Evolutionary conservation across 345 rosid genomes (phyloP).

Genomic region (Stellera chamaejasme): DNA sequence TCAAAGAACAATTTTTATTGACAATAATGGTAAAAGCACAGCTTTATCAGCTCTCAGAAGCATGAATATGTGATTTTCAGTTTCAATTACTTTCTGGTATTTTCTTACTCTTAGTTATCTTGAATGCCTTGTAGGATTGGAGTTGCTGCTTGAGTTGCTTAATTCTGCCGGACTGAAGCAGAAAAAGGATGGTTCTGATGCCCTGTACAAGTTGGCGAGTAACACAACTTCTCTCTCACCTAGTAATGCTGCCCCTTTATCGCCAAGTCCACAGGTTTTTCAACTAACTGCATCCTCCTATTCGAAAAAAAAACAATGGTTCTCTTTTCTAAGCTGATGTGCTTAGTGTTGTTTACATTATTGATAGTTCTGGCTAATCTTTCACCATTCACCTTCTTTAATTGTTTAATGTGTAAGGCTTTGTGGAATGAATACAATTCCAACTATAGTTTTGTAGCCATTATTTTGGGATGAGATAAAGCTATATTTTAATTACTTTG

Average conservation of each 20-base stretch:
- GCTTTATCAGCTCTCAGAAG: background rate
- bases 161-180: conserved; percentile 41
- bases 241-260: conserved; percentile 51
- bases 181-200: conserved; percentile 44
- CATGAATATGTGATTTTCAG: background rate
- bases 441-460: no score
- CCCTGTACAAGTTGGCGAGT: conserved; percentile 51
- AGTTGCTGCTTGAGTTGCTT: conserved; percentile 46
- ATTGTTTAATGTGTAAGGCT: no score
- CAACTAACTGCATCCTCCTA: background rate
- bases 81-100: conserved; percentile 3
- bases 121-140: conserved; percentile 33
- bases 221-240: conserved; percentile 38
- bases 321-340: background rate
- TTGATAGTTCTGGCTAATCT: background rate
- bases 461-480: no score
- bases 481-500: no score
- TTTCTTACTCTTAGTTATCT: conserved; percentile 3
- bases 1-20: conserved; percentile 45
- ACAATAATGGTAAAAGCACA: conserved; percentile 42
- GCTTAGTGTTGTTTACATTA: background rate
- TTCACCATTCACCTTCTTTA: no score
- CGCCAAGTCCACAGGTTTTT: conserved; percentile 53
- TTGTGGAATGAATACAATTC: no score
- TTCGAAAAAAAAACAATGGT: background rate